These are phyloP conservation scores for Butyriboletus loyo DNA, from an alignment of 768 basidiomycete genomes.

Conservation along the genomic window DNA sequence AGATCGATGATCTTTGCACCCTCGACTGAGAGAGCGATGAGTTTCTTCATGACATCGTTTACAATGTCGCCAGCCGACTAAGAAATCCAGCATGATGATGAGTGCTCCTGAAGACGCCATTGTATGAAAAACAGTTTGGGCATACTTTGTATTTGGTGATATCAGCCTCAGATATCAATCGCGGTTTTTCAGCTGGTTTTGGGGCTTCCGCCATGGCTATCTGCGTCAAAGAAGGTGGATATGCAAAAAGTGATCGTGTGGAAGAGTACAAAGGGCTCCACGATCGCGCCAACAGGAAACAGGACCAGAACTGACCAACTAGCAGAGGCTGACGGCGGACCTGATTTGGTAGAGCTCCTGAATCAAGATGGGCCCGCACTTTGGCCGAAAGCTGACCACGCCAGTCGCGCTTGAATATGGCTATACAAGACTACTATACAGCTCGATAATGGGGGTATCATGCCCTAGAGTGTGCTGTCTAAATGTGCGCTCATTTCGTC, in stretches of 20 bases:
- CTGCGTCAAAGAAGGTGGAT: conserved; percentile 1
- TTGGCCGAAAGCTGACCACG: background rate
- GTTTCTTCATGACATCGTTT: conserved; percentile 77
- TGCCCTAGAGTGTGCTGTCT: conserved; percentile 20
- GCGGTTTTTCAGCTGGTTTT: conserved; percentile 46
- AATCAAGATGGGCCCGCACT: background rate
- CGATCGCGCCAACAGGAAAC: no score
- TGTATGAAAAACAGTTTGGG: conserved; percentile 11
- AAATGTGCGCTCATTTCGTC: conserved; percentile 13
- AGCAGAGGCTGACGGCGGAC: conserved; percentile 7
- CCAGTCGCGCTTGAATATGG: conserved; percentile 8
- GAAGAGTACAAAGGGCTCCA: background rate
- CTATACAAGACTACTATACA: conserved; percentile 30
- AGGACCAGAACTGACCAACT: no score
- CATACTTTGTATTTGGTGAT: conserved; percentile 85
- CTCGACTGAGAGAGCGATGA: conserved; percentile 71
- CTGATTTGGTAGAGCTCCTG: conserved; percentile 25
- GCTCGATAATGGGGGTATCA: conserved; percentile 21
- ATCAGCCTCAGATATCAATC: conserved; percentile 65
- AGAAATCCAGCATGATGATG: conserved; percentile 9
- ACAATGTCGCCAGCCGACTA: conserved; percentile 92
- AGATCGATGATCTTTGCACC: conserved; percentile 89
- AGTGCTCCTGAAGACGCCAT: conserved; percentile 12
- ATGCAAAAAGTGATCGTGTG: conserved; percentile 5
- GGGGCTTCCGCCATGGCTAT: conserved; percentile 57